Conservation (phyloP, 2,329 filamentous ascomycete species). For the Nothomitra cinnamomea region DNA sequence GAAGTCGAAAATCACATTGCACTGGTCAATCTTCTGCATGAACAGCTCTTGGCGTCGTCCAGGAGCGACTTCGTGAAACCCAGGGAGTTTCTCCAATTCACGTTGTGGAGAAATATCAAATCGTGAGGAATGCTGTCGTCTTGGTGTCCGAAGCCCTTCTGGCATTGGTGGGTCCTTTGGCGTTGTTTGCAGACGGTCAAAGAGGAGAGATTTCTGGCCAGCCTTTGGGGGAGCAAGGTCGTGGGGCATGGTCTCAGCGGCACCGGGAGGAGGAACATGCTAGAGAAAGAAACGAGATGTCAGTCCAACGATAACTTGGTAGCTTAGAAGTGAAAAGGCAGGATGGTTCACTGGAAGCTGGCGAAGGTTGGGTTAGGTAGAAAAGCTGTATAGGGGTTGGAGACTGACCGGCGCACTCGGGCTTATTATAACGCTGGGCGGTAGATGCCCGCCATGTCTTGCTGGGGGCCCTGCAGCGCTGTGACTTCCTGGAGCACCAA, state of each 20-base stretch:
- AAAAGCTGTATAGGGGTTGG: background rate
- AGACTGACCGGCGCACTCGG: conserved; percentile 72
- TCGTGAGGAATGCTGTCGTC: conserved; percentile 89
- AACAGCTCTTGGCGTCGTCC: conserved; percentile 92
- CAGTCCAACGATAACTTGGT: background rate
- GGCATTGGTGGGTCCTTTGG: conserved; percentile 71
- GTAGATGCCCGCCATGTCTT: conserved; percentile 43
- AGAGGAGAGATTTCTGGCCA: conserved; percentile 74
- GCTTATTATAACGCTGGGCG: conserved; percentile 85
- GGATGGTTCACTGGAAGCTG: background rate
- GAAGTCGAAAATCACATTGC: conserved; percentile 99
- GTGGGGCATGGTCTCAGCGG: conserved; percentile 94
- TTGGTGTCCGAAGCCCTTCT: conserved; percentile 85
- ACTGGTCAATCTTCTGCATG: conserved; percentile 99
- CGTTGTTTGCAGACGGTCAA: conserved; percentile 77
- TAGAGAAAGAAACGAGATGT: conserved; percentile 10
- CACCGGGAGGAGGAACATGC: conserved; percentile 85
- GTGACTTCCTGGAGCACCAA: conserved; percentile 13
- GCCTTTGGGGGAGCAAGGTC: conserved; percentile 89
- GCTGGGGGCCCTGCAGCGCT: conserved; percentile 35
- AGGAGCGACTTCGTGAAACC: conserved; percentile 93
- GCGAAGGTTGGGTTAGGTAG: background rate
- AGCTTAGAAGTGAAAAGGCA: conserved; percentile 2
- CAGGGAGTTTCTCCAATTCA: conserved; percentile 90
- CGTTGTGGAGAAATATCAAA: conserved; percentile 96